These are phyloP conservation scores for Endogone sp. DNA, from an alignment of 192 early-diverging fungal genomes.

Conservation along the genomic window DNA sequence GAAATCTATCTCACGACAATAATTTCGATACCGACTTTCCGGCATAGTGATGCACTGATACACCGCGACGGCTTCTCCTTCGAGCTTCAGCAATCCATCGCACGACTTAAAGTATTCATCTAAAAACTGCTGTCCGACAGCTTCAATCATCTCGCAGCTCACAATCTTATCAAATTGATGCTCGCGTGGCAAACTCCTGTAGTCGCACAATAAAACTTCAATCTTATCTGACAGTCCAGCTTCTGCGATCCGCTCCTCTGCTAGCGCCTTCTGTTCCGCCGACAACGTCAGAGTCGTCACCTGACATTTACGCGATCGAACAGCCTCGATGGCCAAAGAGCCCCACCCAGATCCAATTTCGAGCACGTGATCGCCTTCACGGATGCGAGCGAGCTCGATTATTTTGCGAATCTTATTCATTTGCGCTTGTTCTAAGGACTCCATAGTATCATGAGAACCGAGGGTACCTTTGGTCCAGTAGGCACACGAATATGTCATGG, in stretches of 20 bases:
- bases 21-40: slow-evolving; percentile 57
- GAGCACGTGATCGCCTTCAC: slow-evolving; percentile 53
- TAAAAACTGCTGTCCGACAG: slow-evolving; percentile 65
- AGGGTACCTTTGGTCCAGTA: slow-evolving; percentile 53
- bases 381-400: slow-evolving; percentile 49
- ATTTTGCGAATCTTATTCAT: slow-evolving; percentile 57
- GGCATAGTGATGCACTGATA: slow-evolving; percentile 71
- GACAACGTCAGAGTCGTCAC: slow-evolving; percentile 64
- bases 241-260: slow-evolving; percentile 53
- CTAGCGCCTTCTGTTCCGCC: slow-evolving; percentile 60
- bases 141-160: slow-evolving; percentile 73
- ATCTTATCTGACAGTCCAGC: slow-evolving; percentile 54
- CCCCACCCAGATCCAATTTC: slow-evolving; percentile 79
- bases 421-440: slow-evolving; percentile 63
- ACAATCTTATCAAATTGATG: slow-evolving; percentile 69
- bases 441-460: slow-evolving; percentile 11
- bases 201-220: slow-evolving; percentile 61
- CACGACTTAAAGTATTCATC: slow-evolving; percentile 56
- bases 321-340: slow-evolving; percentile 61
- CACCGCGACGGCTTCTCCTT: slow-evolving; percentile 47
- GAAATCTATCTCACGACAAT: slow-evolving; percentile 55
- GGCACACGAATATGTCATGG: slow-evolving; percentile 75
- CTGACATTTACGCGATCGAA: slow-evolving; percentile 47
- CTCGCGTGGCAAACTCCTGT: slow-evolving; percentile 51
- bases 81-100: slow-evolving; percentile 48